Evolutionary conservation across 2,329 filamentous ascomycete species (phyloP).

Genomic region (Zymoseptoria crescenta): DNA sequence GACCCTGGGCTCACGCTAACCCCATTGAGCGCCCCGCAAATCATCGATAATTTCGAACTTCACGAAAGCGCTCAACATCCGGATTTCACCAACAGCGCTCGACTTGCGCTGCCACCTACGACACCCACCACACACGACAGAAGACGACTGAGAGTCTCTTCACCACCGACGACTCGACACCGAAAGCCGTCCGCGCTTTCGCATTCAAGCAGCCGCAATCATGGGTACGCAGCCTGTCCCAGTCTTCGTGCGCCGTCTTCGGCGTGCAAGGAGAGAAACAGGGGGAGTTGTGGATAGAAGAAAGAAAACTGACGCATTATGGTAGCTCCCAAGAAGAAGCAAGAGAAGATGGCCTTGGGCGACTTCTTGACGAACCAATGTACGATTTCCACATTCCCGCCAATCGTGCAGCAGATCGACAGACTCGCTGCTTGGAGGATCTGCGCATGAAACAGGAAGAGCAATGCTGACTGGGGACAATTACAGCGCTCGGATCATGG

Average conservation of each 20-base stretch:
- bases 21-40: neutral
- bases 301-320: neutral
- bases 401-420: neutral
- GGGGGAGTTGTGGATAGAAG: neutral
- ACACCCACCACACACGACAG: slow-evolving; percentile 2
- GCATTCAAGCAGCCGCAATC: slow-evolving; percentile 44
- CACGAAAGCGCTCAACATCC: neutral
- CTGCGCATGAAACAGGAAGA: neutral
- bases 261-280: neutral
- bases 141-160: slow-evolving; percentile 2
- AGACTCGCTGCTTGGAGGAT: neutral
- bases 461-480: slow-evolving; percentile 21
- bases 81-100: slow-evolving; percentile 4
- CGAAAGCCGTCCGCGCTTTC: slow-evolving; percentile 11
- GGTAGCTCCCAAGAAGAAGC: slow-evolving; percentile 66
- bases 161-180: neutral
- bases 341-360: slow-evolving; percentile 95
- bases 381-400: slow-evolving; percentile 35
- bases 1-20: neutral
- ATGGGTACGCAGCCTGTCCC: slow-evolving; percentile 40
- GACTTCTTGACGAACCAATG: slow-evolving; percentile 89
- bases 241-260: slow-evolving; percentile 4
- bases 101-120: slow-evolving; percentile 1
- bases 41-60: neutral
- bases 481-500: slow-evolving; percentile 75